These are phyloP conservation scores for Vigna reflexopilosa DNA, from an alignment of 306 rosid species.

Conservation along the genomic window DNA sequence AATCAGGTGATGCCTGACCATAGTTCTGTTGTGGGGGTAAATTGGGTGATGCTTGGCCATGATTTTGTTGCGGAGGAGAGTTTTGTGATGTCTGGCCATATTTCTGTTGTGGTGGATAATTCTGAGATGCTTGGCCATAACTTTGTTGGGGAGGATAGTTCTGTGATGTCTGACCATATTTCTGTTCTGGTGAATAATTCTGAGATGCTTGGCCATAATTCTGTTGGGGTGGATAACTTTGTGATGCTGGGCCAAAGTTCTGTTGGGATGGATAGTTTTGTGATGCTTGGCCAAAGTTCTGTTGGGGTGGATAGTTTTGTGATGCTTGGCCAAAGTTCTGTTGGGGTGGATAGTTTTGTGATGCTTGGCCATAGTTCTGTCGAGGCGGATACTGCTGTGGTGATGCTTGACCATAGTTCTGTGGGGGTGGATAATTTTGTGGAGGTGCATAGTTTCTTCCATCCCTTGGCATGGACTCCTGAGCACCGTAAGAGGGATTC, in stretches of 20 bases:
- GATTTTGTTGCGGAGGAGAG: conserved; percentile 32
- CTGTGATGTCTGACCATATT: conserved; percentile 44
- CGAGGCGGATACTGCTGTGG: conserved; percentile 55
- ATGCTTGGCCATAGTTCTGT: conserved; percentile 47
- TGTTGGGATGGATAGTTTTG: conserved; percentile 45
- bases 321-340: conserved; percentile 55
- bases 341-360: conserved; percentile 54
- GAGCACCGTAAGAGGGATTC: conserved; percentile 51
- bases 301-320: conserved; percentile 41
- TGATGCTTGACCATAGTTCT: conserved; percentile 44
- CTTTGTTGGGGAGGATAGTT: conserved; percentile 40
- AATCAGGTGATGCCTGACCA: neutral
- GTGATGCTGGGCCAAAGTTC: conserved; percentile 49
- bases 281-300: conserved; percentile 44
- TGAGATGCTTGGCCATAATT: conserved; percentile 46
- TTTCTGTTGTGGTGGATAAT: conserved; percentile 12
- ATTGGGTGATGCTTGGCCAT: conserved; percentile 47
- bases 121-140: conserved; percentile 39
- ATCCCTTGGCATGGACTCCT: conserved; percentile 58
- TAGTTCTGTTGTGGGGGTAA: conserved; percentile 52
- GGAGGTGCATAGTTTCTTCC: conserved; percentile 63
- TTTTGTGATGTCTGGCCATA: conserved; percentile 23
- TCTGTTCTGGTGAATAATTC: conserved; percentile 53
- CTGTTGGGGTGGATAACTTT: conserved; percentile 26
- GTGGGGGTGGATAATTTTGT: conserved; percentile 55